Evolutionary conservation across 805 yeast genomes (phyloP).

Genomic region (Candida ulmi): DNA sequence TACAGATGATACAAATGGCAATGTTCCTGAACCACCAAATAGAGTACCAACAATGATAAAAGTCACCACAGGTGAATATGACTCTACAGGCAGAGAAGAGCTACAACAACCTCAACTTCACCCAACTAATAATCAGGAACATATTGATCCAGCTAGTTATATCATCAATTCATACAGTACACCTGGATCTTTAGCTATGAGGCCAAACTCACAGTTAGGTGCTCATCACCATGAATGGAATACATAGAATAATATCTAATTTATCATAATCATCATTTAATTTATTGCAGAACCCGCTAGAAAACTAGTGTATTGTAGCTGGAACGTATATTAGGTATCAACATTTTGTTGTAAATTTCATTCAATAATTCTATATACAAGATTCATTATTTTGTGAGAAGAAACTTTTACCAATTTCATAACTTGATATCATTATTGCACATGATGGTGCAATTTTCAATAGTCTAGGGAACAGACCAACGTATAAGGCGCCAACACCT

Average conservation of each 20-base stretch:
- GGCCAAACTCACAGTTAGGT: slow-evolving; percentile 11
- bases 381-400: slow-evolving; percentile 21
- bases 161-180: slow-evolving; percentile 19
- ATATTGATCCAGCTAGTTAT: slow-evolving; percentile 3
- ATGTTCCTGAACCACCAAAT: not conserved
- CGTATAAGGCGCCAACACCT: slow-evolving; percentile 79
- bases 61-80: not conserved
- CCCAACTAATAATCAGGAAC: not conserved
- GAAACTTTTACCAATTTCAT: slow-evolving; percentile 77
- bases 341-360: not conserved
- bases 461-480: slow-evolving; percentile 81
- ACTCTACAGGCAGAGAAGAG: not conserved
- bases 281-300: no score
- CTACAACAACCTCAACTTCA: not conserved
- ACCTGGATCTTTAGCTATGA: slow-evolving; percentile 13
- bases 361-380: not conserved
- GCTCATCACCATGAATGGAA: slow-evolving; percentile 17
- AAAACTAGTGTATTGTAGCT: no score
- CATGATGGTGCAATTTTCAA: slow-evolving; percentile 94
- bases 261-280: no score
- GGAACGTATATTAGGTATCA: no score
- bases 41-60: not conserved
- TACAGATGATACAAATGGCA: not conserved
- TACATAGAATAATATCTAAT: no score
- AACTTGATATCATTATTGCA: slow-evolving; percentile 96